phyloP scores from a whole-genome alignment of 371 early-diverging fungal genomes.

The Phascolomyces articulosus region DNA sequence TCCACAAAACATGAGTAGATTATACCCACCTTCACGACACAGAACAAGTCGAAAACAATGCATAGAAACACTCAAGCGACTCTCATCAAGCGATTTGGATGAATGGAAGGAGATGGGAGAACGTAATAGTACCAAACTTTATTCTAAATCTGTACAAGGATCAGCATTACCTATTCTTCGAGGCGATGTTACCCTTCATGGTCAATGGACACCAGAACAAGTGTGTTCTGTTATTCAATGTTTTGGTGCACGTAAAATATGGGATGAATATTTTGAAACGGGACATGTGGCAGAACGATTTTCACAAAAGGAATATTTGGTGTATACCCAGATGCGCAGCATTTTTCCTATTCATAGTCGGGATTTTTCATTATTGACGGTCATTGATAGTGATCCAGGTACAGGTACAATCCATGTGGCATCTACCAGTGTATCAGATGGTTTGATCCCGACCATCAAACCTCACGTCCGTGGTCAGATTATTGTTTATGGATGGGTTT shows the following conservation, averaged over 20 bases:
- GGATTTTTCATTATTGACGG: constrained; percentile 52
- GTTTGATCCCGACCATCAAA: constrained; percentile 51
- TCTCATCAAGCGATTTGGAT: constrained; percentile 35
- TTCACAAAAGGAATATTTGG: constrained; percentile 56
- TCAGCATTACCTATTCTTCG: constrained; percentile 54
- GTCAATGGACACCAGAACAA: constrained; percentile 59
- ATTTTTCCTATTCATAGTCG: constrained; percentile 55
- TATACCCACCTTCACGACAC: constrained; percentile 46
- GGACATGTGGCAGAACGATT: constrained; percentile 56
- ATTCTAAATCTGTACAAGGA: constrained; percentile 46
- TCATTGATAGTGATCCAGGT: constrained; percentile 55
- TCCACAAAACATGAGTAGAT: not conserved
- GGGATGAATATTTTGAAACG: constrained; percentile 63
- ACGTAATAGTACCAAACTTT: constrained; percentile 45
- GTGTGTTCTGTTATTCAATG: constrained; percentile 52
- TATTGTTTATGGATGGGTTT: constrained; percentile 59
- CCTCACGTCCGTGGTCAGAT: constrained; percentile 51
- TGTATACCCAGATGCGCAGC: constrained; percentile 50
- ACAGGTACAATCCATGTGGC: constrained; percentile 58
- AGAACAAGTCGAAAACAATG: constrained; percentile 34
- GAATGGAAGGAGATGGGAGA: constrained; percentile 53
- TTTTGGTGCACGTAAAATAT: constrained; percentile 48
- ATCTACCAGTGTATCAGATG: constrained; percentile 59
- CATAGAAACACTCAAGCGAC: constrained; percentile 43
- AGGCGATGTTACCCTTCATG: constrained; percentile 47